Base-by-base conservation (phyloP, 768 basidiomycete species). In the Agaricus subrufescens region DNA sequence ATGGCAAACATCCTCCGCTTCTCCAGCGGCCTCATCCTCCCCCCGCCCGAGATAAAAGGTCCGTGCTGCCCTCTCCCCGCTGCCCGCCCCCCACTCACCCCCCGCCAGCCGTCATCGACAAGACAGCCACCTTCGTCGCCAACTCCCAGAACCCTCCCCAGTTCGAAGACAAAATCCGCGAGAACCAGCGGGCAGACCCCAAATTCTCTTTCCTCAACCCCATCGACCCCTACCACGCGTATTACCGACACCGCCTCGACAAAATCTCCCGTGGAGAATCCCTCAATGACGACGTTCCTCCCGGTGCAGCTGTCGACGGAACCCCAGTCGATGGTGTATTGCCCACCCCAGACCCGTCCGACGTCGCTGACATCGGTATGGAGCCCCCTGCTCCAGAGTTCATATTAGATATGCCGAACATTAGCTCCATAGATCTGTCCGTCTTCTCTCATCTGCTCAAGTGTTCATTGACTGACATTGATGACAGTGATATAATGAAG, bases 141-240 rank as follows among this genome's bases (percentile, higher is more conserved):
- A 88, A 91, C 61, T 96, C 94, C n/a, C 89, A 89, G 27, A 91
- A 97, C 65, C 94, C 95, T 6, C 83, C 86, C 9, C 85, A 89
- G 63, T 94, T 99, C 66, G 96, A 98, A 75, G 92, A 94, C 68
- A 95, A 96, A 75, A 94, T 99, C 71, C 86, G 94, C 64, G 94
- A 98, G 74, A 89, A 91, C 65, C 95, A 95, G 72, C 91, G 94
- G 73, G 82, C 86, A 61, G 96, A 98, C 77, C 93, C 94, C 56
- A 96, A 97, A 75, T 99, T 98, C 80, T 94, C 96, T 56, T 99
- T 99, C 79, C 83, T 99, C 71, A 96, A 96, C 76, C 87, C 92
- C 59, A 84, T 84, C 48, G 97, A 99, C 79, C 93, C 97, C 61
- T 99, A 97, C 76, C 93, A 98, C 86, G 91, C 91, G 58, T 98